A percentile compares a stretch with the other conserved stretches of the same genome.
phyloP scores from a whole-genome alignment of 495 filamentous ascomycete species.

The Penicillium pulvis region DNA sequence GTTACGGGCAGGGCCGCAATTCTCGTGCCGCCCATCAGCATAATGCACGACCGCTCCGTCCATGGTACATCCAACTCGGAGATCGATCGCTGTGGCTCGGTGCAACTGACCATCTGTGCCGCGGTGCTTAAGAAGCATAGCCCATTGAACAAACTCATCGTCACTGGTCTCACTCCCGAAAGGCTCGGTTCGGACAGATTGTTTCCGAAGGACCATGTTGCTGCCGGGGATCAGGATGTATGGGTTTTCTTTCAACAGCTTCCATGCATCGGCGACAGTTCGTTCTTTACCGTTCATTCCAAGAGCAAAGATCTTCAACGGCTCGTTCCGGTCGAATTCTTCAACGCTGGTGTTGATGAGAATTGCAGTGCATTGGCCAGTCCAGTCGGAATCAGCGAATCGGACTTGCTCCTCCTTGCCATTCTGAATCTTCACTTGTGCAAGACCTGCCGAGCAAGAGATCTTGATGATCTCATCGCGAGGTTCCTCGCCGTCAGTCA shows the following conservation, averaged over 20 bases:
- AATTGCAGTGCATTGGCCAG: neutral
- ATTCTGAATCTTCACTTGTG: slow-evolving; percentile 9
- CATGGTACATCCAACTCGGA: slow-evolving; percentile 38
- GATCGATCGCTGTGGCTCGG: slow-evolving; percentile 34
- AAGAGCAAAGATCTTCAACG: slow-evolving; percentile 22
- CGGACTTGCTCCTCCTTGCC: neutral
- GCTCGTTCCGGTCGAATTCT: slow-evolving; percentile 16
- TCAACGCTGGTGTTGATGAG: neutral
- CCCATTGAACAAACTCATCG: slow-evolving; percentile 5
- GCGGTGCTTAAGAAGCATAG: slow-evolving; percentile 16
- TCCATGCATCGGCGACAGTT: slow-evolving; percentile 26
- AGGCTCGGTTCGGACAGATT: slow-evolving; percentile 10
- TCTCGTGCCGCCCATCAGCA: slow-evolving; percentile 30
- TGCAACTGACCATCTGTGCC: slow-evolving; percentile 18
- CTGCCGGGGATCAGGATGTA: slow-evolving; percentile 19
- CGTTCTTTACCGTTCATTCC: slow-evolving; percentile 14
- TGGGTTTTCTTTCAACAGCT: slow-evolving; percentile 19
- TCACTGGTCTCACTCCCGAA: neutral
- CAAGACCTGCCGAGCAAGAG: slow-evolving; percentile 18
- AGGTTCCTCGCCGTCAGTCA: neutral
- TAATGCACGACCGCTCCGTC: slow-evolving; percentile 43
- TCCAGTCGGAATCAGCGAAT: neutral
- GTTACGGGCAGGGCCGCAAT: slow-evolving; percentile 33
- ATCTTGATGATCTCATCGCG: slow-evolving; percentile 8
- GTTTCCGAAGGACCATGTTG: slow-evolving; percentile 25